A percentile compares a stretch with the other conserved stretches of the same genome.
phyloP scores from a whole-genome alignment of 164 flowering plant species.

The Vitis vinifera region ASM3070453v1 NC_081808.1:24195501-24196000 shows the following conservation, averaged over 20 bases:
- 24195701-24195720: slow-evolving; percentile 70
- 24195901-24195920: too few relatives aligned
- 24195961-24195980: not conserved
- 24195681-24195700: slow-evolving; percentile 82
- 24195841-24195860: slow-evolving; percentile 90
- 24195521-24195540: not conserved
- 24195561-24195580: slow-evolving; percentile 42
- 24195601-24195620: slow-evolving; percentile 43
- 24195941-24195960: not conserved
- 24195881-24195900: not conserved
- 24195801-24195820: slow-evolving; percentile 94
- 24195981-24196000: not conserved
- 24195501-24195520: not conserved
- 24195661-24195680: slow-evolving; percentile 99
- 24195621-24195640: slow-evolving; percentile 68
- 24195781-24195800: slow-evolving; percentile 19
- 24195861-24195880: not conserved
- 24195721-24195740: not conserved
- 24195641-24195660: slow-evolving; percentile 94
- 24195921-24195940: not conserved
- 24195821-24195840: slow-evolving; percentile 94
- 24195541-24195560: slow-evolving; percentile 29
- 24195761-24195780: not conserved
- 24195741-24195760: not conserved
- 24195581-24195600: slow-evolving; percentile 45